Conservation (phyloP, 805 yeast species). For the Saturnispora hagleri region DNA sequence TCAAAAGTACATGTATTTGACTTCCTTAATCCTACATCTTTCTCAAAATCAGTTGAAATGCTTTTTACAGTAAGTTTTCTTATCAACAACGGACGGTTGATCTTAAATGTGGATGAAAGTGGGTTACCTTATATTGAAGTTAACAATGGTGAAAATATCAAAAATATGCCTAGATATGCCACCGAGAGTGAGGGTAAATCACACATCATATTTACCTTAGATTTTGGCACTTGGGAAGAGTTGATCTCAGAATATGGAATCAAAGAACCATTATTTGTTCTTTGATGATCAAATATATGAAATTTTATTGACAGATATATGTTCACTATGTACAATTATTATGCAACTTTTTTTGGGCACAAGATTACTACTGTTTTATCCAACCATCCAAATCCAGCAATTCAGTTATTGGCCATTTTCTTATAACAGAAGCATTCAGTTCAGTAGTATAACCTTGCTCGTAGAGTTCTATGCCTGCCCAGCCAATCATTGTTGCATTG, state of each 20-base stretch:
- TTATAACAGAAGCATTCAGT: conserved; percentile 49
- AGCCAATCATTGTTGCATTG: conserved; percentile 94
- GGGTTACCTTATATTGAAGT: conserved; percentile 28
- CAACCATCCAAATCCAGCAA: conserved; percentile 44
- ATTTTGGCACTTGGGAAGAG: conserved; percentile 54
- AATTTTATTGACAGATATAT: neutral
- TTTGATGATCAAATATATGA: neutral
- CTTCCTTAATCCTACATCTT: conserved; percentile 67
- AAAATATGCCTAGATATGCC: conserved; percentile 15
- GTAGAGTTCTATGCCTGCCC: conserved; percentile 87
- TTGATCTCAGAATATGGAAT: conserved; percentile 49
- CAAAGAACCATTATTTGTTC: conserved; percentile 35
- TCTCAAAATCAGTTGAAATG: conserved; percentile 74
- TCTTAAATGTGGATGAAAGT: conserved; percentile 43
- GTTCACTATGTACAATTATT: neutral
- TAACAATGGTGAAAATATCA: conserved; percentile 17
- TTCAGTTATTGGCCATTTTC: conserved; percentile 75
- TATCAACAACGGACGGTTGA: conserved; percentile 60
- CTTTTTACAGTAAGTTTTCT: conserved; percentile 76
- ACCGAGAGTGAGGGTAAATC: conserved; percentile 26
- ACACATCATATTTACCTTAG: conserved; percentile 69
- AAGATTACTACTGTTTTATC: conserved; percentile 18
- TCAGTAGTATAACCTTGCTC: conserved; percentile 48
- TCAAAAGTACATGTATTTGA: conserved; percentile 47
- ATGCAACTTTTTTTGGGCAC: neutral